A percentile compares a stretch with the other conserved stretches of the same genome.
These are phyloP conservation scores for Pseudomassariella vexata DNA, from an alignment of 2,329 filamentous ascomycete species.

Conservation along the genomic window DNA sequence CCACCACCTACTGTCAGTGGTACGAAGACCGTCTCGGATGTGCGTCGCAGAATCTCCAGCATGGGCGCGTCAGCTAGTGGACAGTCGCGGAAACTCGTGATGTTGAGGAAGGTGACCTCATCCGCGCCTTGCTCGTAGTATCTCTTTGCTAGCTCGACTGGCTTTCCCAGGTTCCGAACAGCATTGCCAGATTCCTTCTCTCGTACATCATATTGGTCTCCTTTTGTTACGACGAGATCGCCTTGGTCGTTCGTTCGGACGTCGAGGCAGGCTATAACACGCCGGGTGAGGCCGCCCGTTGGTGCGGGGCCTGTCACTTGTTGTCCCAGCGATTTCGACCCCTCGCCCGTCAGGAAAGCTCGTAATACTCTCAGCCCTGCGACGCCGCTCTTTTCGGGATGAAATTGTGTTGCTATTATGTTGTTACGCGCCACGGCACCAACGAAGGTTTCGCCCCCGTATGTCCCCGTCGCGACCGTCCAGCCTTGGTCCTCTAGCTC, in stretches of 20 bases:
- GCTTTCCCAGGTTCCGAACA: conserved; percentile 93
- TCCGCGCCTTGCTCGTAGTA: conserved; percentile 98
- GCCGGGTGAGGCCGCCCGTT: conserved; percentile 73
- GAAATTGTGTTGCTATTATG: conserved; percentile 89
- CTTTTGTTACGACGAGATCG: conserved; percentile 95
- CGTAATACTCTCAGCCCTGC: conserved; percentile 80
- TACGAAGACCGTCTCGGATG: conserved; percentile 90
- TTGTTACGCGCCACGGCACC: conserved; percentile 84
- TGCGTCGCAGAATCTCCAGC: conserved; percentile 84
- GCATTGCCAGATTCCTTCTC: conserved; percentile 66
- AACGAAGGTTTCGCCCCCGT: conserved; percentile 84
- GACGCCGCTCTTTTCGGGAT: conserved; percentile 93
- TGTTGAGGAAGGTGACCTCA: conserved; percentile 96
- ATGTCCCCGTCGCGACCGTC: conserved; percentile 85
- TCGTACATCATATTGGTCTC: conserved; percentile 96
- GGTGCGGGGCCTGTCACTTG: conserved; percentile 20
- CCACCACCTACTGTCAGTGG: conserved; percentile 93
- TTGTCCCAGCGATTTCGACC: conserved; percentile 44
- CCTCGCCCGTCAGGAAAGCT: conserved; percentile 75
- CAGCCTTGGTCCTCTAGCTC: conserved; percentile 77
- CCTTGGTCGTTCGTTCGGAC: conserved; percentile 91
- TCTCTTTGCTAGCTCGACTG: conserved; percentile 84
- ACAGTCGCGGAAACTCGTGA: conserved; percentile 94
- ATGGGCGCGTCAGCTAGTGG: conserved; percentile 89
- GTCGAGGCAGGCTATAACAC: conserved; percentile 93